A percentile compares a stretch with the other conserved stretches of the same genome.
Evolutionary conservation across 371 early-diverging fungal genomes (phyloP).

Genomic region (Mucor circinelloides): DNA sequence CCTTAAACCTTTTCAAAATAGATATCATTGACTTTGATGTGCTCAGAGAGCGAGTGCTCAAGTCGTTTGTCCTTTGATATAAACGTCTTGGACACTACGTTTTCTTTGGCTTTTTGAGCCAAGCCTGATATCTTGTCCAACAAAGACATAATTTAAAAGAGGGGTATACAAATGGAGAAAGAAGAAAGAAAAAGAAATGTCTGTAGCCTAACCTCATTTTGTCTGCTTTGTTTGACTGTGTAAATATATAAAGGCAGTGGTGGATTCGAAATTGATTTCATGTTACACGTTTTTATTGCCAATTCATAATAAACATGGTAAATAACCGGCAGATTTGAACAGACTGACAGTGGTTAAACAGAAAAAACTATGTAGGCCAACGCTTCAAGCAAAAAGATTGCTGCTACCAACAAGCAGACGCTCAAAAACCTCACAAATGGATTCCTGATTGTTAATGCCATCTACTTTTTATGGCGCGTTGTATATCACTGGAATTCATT

Average conservation of each 20-base stretch:
- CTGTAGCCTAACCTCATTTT: neutral
- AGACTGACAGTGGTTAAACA: no score
- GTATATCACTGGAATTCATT: conserved; percentile 60
- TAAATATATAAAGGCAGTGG: neutral
- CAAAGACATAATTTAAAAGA: conserved; percentile 28
- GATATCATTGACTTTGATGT: conserved; percentile 25
- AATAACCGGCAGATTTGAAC: no score
- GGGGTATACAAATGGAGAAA: neutral
- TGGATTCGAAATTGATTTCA: neutral
- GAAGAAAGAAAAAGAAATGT: neutral
- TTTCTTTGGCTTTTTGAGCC: conserved; percentile 47
- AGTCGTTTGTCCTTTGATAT: conserved; percentile 47
- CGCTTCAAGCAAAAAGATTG: conserved; percentile 76
- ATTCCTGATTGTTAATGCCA: conserved; percentile 68
- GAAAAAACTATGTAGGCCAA: conserved; percentile 59
- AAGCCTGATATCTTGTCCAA: conserved; percentile 45
- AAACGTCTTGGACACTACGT: conserved; percentile 33
- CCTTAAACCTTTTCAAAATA: conserved; percentile 21
- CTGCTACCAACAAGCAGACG: conserved; percentile 64
- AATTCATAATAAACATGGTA: neutral
- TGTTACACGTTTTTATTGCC: neutral
- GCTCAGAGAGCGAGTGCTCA: conserved; percentile 38
- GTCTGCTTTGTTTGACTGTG: neutral
- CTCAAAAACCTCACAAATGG: conserved; percentile 63
- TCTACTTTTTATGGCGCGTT: conserved; percentile 61